These are phyloP conservation scores for Cladophialophora bantiana DNA, from an alignment of 2,329 filamentous ascomycete genomes.

Conservation along the genomic window DNA sequence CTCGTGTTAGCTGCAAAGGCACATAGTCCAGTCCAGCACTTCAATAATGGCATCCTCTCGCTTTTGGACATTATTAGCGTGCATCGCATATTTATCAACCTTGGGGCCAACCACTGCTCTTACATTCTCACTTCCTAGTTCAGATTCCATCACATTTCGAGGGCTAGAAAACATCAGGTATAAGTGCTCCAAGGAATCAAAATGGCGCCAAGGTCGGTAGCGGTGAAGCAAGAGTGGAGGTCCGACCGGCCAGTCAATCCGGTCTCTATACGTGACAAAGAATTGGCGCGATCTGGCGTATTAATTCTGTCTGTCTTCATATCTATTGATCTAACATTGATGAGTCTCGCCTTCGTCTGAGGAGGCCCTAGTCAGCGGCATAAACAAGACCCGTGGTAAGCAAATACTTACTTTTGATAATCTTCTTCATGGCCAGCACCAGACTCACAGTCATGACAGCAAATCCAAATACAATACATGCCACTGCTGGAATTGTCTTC, in stretches of 20 bases:
- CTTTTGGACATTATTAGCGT: neutral
- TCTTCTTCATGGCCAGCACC: slow-evolving; percentile 74
- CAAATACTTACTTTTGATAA: slow-evolving; percentile 51
- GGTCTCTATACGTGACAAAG: neutral
- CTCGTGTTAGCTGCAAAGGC: neutral
- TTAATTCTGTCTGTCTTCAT: slow-evolving; percentile 6
- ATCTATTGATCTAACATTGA: slow-evolving; percentile 31
- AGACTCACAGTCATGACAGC: slow-evolving; percentile 82
- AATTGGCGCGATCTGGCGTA: neutral
- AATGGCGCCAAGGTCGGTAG: neutral
- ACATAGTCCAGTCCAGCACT: neutral
- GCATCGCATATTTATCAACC: neutral
- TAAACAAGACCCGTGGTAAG: neutral
- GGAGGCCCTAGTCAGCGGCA: neutral
- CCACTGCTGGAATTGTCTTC: slow-evolving; percentile 73
- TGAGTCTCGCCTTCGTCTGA: slow-evolving; percentile 33
- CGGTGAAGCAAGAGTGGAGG: neutral
- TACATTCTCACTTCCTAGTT: neutral
- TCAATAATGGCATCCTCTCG: neutral
- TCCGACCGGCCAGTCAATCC: neutral
- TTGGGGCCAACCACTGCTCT: neutral
- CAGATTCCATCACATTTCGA: neutral
- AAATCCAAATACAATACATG: slow-evolving; percentile 79
- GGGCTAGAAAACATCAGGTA: neutral
- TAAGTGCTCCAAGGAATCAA: neutral